Conservation (phyloP, 257 asterid species). For the Verbascum thapsus region DNA sequence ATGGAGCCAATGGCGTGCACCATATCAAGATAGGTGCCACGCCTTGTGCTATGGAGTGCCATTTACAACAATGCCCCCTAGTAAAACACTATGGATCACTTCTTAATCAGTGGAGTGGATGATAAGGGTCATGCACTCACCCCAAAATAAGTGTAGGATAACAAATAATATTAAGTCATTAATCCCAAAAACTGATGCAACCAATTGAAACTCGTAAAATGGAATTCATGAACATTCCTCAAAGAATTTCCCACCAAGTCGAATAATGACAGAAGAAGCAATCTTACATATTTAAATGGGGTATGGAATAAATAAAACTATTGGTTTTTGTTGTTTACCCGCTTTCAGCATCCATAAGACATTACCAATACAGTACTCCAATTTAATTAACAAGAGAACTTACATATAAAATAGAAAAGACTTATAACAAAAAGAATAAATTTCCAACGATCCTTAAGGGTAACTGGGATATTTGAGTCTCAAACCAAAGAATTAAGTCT, state of each 20-base stretch:
- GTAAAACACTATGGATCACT: not conserved
- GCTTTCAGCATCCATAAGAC: not conserved
- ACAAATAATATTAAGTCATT: not conserved
- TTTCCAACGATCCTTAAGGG: not conserved
- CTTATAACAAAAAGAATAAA: not conserved
- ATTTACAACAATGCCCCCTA: too few relatives aligned
- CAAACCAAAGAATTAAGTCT: not conserved
- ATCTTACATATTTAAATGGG: not conserved
- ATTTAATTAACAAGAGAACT: not conserved
- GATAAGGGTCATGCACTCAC: not conserved
- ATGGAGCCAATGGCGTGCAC: too few relatives aligned
- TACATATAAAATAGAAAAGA: not conserved
- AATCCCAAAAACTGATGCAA: not conserved
- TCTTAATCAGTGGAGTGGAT: not conserved
- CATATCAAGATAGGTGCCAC: too few relatives aligned
- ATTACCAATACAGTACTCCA: not conserved
- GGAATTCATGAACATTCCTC: not conserved
- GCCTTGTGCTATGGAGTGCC: too few relatives aligned
- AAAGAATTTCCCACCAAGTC: conserved; percentile 1
- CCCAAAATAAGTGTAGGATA: not conserved
- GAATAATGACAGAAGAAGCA: not conserved
- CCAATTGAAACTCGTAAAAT: not conserved
- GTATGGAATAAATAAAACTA: not conserved
- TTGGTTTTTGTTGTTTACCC: not conserved
- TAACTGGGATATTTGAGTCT: not conserved